Conservation (phyloP, 2,329 filamentous ascomycete species). For the Colletotrichum noveboracense region DNA sequence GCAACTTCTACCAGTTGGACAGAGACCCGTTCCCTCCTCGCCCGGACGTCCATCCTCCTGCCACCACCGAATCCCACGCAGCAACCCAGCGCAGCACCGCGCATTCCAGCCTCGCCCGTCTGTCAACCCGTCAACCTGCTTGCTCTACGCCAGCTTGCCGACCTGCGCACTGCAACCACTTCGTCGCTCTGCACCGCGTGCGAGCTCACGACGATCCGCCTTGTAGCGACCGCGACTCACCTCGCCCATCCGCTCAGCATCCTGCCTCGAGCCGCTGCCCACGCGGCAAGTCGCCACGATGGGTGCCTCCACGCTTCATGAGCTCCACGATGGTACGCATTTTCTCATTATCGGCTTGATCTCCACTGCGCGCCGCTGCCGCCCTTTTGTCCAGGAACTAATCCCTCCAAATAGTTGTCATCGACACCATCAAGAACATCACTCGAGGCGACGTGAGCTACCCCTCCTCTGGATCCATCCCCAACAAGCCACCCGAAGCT, state of each 20-base stretch:
- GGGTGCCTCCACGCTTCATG: slow-evolving; percentile 77
- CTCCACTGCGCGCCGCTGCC: neutral
- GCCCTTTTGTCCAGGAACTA: neutral
- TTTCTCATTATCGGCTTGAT: neutral
- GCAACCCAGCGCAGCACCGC: neutral
- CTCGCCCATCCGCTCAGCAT: neutral
- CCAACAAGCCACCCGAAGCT: neutral
- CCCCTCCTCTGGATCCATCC: neutral
- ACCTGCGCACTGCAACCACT: neutral
- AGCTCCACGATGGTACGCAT: slow-evolving; percentile 61
- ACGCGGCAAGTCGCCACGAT: slow-evolving; percentile 57
- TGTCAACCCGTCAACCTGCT: neutral
- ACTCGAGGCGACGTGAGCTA: slow-evolving; percentile 78
- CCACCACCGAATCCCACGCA: neutral
- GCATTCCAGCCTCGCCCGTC: slow-evolving; percentile 3
- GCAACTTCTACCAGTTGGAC: neutral
- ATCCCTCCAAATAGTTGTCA: slow-evolving; percentile 60
- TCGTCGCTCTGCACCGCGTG: neutral
- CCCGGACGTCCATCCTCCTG: neutral
- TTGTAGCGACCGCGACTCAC: neutral
- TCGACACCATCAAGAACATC: slow-evolving; percentile 77
- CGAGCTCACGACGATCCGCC: neutral
- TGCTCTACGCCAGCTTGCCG: neutral
- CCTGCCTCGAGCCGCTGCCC: neutral
- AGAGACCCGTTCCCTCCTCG: neutral